Evolutionary conservation across 176 grass and related monocot genomes (phyloP), one percentile per base, ranked within the genome.

Genomic region (Stipa capillata): DNA sequence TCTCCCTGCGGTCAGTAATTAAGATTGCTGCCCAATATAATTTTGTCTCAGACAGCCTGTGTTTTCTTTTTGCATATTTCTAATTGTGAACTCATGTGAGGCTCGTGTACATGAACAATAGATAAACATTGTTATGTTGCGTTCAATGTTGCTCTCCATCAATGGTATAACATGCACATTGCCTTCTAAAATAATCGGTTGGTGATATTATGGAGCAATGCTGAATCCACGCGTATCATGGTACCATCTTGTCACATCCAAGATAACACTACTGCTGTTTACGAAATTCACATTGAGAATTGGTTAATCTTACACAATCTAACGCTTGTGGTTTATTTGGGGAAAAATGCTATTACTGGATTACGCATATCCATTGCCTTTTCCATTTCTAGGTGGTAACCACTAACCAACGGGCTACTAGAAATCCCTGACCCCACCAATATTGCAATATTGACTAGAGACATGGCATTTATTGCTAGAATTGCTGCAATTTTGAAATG

Each of bases 1-100:
- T 85, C 90, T 97, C 76, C 90, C 93, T 86, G 90, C 63, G 15
- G 91, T 94, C n/a, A 78, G 91, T 90, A 34, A 32, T 20, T 61
- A 65, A 13, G 41, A 67, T 27, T 82, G 3, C 24, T 18, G 53
- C 8, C 20, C 24, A 65, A 64, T 25, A 35, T 34, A 59, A 10
- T 21, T 23, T 32, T 20, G 51, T 69, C 58, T 37, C 13, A 48
- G 47, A 35, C 32, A 27, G 31, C 4, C 61, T 56, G 6, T 24
- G 24, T 51, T n/a, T n/a, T n/a, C n/a, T 67, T 17, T 3, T 12
- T 50, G 29, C 79, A 59, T 70, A 27, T n/a, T 28, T 73, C 15
- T 50, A 43, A 27, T 2, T 69, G 45, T 65, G 3, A 33, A 47
- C 23, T 23, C 7, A 62, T 42, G 33, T 68, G 47, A 31, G 40